Evolutionary conservation across 805 yeast species (phyloP), one percentile per base, ranked within the genome.

Genomic region (Zygoascus flipseniorum): DNA sequence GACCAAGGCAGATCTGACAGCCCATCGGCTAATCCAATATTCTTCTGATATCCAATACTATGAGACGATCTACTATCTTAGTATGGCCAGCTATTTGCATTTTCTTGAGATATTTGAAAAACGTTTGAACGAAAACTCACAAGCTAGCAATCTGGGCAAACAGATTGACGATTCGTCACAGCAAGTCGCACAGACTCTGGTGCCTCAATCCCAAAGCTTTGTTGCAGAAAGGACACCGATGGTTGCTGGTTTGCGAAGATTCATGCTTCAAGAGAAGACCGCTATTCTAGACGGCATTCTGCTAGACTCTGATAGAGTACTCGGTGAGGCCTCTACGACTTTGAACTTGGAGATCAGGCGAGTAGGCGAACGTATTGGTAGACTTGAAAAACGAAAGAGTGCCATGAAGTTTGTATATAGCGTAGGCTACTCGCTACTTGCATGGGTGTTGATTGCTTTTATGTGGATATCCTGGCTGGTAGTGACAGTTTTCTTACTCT

Each of bases 391-490:
- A 13, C 37, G 45, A 18, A 43, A 53, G 5, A 58, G 62, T 4
- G 45, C 55, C 5, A 44, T 59, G 10, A 48, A 57, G 31, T 50
- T 55, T 54, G 19, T 62, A 18, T 51, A 56, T 54, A 50, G 52
- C n/a, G n/a, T 61, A 14, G 60, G 56, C 13, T 62, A 62, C 47
- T 32, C 47, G 8, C 20, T 53, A 8, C 52, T 62, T 20, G 65
- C 62, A 52, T 62, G 63, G 62, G 28, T 47, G 10, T 45, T 62
- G 28, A 52, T 60, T 3, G 18, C 53, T 13, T 31, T 62, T 41
- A 62, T 62, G 64, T 62, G 66, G 66, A 23, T 54, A 28, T 54
- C 48, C 10, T 62, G 66, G 66, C 58, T 56, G 26, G n/a, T 59
- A 20, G 63, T 60, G n/a, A 50, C 58, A 4, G 47, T 52, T 13